These are phyloP conservation scores for Podaxis pistillaris DNA, from an alignment of 768 basidiomycete genomes.

Conservation along the genomic window DNA sequence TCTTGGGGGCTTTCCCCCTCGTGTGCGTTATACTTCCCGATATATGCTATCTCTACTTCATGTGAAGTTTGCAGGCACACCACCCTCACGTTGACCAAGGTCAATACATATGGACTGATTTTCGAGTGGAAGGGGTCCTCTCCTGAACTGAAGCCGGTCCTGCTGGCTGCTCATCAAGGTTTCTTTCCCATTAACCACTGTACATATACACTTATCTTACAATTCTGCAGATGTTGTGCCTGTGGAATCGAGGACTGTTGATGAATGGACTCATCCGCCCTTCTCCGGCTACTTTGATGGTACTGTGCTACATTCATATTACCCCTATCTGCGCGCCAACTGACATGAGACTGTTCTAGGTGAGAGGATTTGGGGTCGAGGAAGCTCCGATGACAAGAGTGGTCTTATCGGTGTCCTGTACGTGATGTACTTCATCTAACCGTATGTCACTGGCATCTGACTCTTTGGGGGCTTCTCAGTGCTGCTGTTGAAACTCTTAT, in stretches of 20 bases:
- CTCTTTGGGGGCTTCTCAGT: slow-evolving; percentile 24
- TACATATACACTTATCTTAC: background rate
- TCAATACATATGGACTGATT: slow-evolving; percentile 77
- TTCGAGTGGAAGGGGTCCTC: slow-evolving; percentile 73
- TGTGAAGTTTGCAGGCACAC: slow-evolving; percentile 41
- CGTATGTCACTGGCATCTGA: background rate
- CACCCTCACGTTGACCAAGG: slow-evolving; percentile 58
- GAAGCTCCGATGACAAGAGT: slow-evolving; percentile 73
- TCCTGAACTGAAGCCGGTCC: slow-evolving; percentile 59
- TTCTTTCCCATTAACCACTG: background rate
- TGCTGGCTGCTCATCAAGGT: slow-evolving; percentile 73
- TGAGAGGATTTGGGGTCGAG: slow-evolving; percentile 72
- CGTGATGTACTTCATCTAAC: slow-evolving; percentile 11
- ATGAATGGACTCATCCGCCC: slow-evolving; percentile 59
- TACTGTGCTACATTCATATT: slow-evolving; percentile 15
- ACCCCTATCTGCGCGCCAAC: background rate
- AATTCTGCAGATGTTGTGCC: slow-evolving; percentile 62
- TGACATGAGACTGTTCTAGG: slow-evolving; percentile 22
- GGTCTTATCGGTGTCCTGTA: slow-evolving; percentile 70
- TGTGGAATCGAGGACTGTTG: slow-evolving; percentile 52
- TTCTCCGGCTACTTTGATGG: slow-evolving; percentile 65
- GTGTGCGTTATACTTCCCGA: slow-evolving; percentile 42
- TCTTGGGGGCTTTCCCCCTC: slow-evolving; percentile 54
- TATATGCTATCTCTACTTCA: background rate
- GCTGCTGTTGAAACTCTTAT: slow-evolving; percentile 64